Evolutionary conservation across 176 grass and related monocot genomes (phyloP).

Genomic region (Elymus sibiricus): DNA sequence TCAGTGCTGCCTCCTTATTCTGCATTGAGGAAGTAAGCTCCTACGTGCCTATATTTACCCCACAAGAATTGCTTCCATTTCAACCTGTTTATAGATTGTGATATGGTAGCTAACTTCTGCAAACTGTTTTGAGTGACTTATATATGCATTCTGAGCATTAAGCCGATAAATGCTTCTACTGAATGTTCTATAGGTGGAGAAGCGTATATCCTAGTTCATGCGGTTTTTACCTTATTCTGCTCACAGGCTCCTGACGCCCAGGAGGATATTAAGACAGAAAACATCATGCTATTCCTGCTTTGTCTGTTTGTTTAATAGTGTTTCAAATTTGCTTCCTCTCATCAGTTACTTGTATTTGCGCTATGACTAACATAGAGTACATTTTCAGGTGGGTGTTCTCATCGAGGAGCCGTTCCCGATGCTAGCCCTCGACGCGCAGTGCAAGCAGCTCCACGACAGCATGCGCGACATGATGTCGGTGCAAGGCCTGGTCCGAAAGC

Average conservation of each 20-base stretch:
- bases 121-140: not conserved
- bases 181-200: not conserved
- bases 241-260: not conserved
- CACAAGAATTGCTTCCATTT: not conserved
- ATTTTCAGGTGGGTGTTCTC: constrained; percentile 89
- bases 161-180: not conserved
- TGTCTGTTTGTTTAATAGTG: not conserved
- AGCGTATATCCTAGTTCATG: not conserved
- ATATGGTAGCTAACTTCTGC: not conserved
- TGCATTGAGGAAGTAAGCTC: constrained; percentile 97
- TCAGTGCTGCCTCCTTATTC: constrained; percentile 91
- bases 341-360: not conserved
- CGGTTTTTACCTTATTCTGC: not conserved
- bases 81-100: not conserved
- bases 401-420: constrained; percentile 96
- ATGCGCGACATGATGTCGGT: constrained; percentile 55
- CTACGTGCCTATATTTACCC: not conserved
- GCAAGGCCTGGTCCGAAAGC: constrained; percentile 50
- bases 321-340: not conserved
- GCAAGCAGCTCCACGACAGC: constrained; percentile 64
- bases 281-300: not conserved
- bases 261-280: not conserved
- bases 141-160: not conserved
- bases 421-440: constrained; percentile 70
- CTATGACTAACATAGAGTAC: not conserved